Evolutionary conservation across 768 basidiomycete genomes (phyloP).

Genomic region (Lactarius tabidus): DNA sequence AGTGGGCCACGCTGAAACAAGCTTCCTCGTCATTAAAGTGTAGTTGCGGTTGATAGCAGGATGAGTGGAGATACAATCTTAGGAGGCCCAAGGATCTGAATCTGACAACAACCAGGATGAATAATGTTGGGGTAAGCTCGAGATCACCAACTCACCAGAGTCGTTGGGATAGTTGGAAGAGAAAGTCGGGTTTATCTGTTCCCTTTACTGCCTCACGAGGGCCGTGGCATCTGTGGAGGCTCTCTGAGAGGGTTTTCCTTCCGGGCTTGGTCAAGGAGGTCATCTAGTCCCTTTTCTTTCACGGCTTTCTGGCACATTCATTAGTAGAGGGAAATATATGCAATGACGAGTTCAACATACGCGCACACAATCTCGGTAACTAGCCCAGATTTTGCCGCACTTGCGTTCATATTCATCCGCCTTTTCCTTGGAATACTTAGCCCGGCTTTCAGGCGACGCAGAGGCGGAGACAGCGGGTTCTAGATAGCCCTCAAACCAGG

Average conservation of each 20-base stretch:
- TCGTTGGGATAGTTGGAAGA: background rate
- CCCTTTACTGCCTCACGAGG: conserved; percentile 12
- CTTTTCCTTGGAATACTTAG: conserved; percentile 66
- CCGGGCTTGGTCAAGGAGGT: conserved; percentile 68
- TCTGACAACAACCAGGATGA: background rate
- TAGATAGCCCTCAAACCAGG: conserved; percentile 97
- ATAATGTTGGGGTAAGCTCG: background rate
- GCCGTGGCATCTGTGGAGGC: conserved; percentile 42
- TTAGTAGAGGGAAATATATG: background rate
- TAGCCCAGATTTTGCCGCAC: conserved; percentile 80
- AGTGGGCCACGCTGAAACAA: background rate
- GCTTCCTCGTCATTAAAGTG: background rate
- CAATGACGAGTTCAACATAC: conserved; percentile 42
- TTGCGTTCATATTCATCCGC: conserved; percentile 83
- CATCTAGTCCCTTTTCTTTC: conserved; percentile 70
- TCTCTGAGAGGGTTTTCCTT: conserved; percentile 46
- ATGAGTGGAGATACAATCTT: background rate
- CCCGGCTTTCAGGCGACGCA: conserved; percentile 42
- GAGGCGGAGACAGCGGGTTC: conserved; percentile 59
- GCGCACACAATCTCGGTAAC: conserved; percentile 79
- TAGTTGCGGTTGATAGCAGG: background rate
- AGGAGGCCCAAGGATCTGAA: background rate
- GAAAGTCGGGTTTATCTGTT: background rate
- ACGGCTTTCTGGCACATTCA: conserved; percentile 61
- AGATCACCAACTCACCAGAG: background rate